These are phyloP conservation scores for Crataegus laevigata DNA, from an alignment of 306 rosid genomes.

Conservation along the genomic window DNA sequence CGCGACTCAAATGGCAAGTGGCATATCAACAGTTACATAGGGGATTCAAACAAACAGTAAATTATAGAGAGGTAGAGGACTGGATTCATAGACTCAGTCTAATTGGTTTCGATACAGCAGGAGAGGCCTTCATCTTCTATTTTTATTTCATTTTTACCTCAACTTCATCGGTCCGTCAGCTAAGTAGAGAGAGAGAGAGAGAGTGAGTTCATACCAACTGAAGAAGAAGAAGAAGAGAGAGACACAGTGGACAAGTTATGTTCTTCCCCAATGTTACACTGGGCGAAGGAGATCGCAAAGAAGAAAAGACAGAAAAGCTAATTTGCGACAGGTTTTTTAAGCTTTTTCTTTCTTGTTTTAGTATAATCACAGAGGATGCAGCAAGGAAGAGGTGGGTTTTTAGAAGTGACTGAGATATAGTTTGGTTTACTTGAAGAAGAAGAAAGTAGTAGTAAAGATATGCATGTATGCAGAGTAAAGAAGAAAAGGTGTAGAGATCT, in stretches of 20 bases:
- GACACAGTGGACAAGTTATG: constrained; percentile 15
- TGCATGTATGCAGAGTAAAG: constrained; percentile 4
- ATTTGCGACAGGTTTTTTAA: constrained; percentile 14
- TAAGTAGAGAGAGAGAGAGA: constrained; percentile 4
- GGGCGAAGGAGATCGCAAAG: constrained; percentile 18
- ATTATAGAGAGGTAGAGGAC: constrained; percentile 25
- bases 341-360: neutral
- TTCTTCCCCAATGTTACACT: constrained; percentile 12
- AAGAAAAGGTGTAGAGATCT: constrained; percentile 9
- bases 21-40: constrained; percentile 32
- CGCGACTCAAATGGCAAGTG: constrained; percentile 22
- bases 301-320: constrained; percentile 13
- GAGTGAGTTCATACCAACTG: constrained; percentile 1
- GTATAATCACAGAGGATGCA: constrained; percentile 15
- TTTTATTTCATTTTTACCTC: constrained; percentile 3
- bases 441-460: constrained; percentile 5
- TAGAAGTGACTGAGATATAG: constrained; percentile 10
- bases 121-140: constrained; percentile 2
- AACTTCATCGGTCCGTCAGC: neutral
- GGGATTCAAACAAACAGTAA: constrained; percentile 17
- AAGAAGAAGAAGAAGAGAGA: neutral
- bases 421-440: constrained; percentile 14
- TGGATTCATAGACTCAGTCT: constrained; percentile 16
- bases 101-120: constrained; percentile 16
- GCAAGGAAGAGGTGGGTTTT: constrained; percentile 12